A percentile compares a stretch with the other conserved stretches of the same genome.
phyloP scores from a whole-genome alignment of 192 early-diverging fungal genomes.

The Coemansia sp. region DNA sequence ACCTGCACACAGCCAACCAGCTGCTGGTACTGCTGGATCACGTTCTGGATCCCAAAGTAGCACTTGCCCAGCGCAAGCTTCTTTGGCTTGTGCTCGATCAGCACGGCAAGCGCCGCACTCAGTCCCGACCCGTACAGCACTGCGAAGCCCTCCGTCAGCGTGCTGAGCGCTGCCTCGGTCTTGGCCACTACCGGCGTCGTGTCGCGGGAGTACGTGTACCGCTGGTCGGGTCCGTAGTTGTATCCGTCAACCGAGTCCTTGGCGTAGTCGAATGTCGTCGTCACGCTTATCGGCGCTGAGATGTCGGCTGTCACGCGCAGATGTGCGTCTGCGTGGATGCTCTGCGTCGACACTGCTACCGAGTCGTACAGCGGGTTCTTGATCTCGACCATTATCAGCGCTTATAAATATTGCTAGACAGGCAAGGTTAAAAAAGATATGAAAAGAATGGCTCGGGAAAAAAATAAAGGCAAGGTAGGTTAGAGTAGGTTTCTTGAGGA shows the following conservation, averaged over 20 bases:
- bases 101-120: constrained; percentile 58
- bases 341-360: constrained; percentile 38
- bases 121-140: constrained; percentile 64
- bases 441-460: neutral
- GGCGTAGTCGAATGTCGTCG: constrained; percentile 56
- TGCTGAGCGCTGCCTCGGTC: constrained; percentile 59
- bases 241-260: constrained; percentile 22
- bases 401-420: neutral
- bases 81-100: constrained; percentile 57
- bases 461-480: neutral
- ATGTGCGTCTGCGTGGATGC: constrained; percentile 58
- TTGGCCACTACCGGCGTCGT: constrained; percentile 48
- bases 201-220: constrained; percentile 58
- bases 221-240: constrained; percentile 44
- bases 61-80: constrained; percentile 36
- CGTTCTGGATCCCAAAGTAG: constrained; percentile 37
- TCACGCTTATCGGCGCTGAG: constrained; percentile 56
- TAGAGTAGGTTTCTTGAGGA: neutral
- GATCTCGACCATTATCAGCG: constrained; percentile 30
- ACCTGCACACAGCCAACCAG: constrained; percentile 26
- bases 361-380: constrained; percentile 30
- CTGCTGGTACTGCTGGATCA: constrained; percentile 31
- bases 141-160: constrained; percentile 59
- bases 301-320: constrained; percentile 55
- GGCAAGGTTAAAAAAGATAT: neutral